Conservation (phyloP, 2,329 filamentous ascomycete genomes). For the Ascochyta viciae-villosae region DNA sequence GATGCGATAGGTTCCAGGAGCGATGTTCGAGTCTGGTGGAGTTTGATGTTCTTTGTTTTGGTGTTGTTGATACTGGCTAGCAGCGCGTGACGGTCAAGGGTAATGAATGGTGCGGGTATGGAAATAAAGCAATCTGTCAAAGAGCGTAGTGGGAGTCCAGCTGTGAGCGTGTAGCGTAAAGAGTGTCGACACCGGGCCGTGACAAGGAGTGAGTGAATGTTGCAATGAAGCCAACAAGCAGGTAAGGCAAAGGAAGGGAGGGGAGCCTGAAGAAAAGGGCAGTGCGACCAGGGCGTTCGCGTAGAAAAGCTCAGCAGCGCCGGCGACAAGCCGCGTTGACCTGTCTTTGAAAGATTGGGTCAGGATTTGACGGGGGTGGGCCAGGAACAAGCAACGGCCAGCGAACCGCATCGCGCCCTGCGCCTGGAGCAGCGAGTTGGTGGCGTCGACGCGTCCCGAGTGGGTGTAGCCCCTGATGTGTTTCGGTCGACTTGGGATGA, state of each 20-base stretch:
- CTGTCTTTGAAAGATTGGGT: slow-evolving; percentile 38
- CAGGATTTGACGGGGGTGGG: slow-evolving; percentile 27
- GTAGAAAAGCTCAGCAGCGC: slow-evolving; percentile 21
- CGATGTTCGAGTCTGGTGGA: slow-evolving; percentile 15
- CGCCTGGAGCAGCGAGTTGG: slow-evolving; percentile 9
- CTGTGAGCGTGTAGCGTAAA: slow-evolving; percentile 43
- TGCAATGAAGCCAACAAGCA: slow-evolving; percentile 35
- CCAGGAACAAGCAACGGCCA: slow-evolving; percentile 27
- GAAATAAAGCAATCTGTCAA: slow-evolving; percentile 45
- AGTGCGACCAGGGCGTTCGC: slow-evolving; percentile 18
- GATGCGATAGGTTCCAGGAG: slow-evolving; percentile 20
- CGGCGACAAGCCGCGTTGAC: slow-evolving; percentile 30
- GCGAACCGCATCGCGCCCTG: slow-evolving; percentile 25
- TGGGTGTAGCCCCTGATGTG: slow-evolving; percentile 25
- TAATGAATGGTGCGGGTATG: slow-evolving; percentile 22
- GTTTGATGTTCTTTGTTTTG: slow-evolving; percentile 22
- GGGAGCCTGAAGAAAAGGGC: slow-evolving; percentile 34
- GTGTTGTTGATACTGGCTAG: slow-evolving; percentile 33
- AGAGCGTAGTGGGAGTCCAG: slow-evolving; percentile 44
- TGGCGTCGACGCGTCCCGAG: slow-evolving; percentile 10
- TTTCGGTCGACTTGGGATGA: slow-evolving; percentile 18
- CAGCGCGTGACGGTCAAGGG: slow-evolving; percentile 33
- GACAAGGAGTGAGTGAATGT: slow-evolving; percentile 37
- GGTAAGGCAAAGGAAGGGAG: slow-evolving; percentile 38
- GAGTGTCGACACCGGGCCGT: slow-evolving; percentile 49